These are phyloP conservation scores for Hevea brasiliensis DNA, from an alignment of 345 rosid species.

Conservation along the genomic window DNA sequence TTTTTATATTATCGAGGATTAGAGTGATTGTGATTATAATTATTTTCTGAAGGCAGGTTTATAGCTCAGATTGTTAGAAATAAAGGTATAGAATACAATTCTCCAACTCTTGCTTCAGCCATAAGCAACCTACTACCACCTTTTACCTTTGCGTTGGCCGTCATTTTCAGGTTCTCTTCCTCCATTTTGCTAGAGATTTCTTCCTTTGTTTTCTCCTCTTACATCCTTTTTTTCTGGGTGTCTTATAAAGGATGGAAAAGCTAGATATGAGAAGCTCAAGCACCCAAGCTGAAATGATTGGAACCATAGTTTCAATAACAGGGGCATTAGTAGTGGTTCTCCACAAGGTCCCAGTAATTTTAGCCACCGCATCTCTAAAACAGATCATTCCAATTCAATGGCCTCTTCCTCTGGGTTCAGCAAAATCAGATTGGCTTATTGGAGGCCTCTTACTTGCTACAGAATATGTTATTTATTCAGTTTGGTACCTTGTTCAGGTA, in stretches of 20 bases:
- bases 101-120: constrained; percentile 50
- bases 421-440: no score
- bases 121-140: constrained; percentile 44
- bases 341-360: constrained; percentile 32
- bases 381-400: no score
- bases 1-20: no score
- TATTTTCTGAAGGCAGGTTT: constrained; percentile 7
- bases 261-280: constrained; percentile 21
- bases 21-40: background rate
- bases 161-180: constrained; percentile 12
- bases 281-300: constrained; percentile 28
- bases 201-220: no score
- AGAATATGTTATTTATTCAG: constrained; percentile 19
- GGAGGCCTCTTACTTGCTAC: constrained; percentile 35
- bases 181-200: no score
- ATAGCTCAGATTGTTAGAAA: constrained; percentile 17
- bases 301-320: constrained; percentile 33
- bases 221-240: background rate
- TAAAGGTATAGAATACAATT: constrained; percentile 37
- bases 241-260: constrained; percentile 36
- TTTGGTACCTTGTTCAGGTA: constrained; percentile 39
- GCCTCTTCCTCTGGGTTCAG: no score
- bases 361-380: background rate
- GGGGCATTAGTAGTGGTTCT: constrained; percentile 39
- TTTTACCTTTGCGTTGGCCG: constrained; percentile 32